Evolutionary conservation across 176 grass and related monocot species (phyloP).

Genomic region (Oryza brachyantha): DNA sequence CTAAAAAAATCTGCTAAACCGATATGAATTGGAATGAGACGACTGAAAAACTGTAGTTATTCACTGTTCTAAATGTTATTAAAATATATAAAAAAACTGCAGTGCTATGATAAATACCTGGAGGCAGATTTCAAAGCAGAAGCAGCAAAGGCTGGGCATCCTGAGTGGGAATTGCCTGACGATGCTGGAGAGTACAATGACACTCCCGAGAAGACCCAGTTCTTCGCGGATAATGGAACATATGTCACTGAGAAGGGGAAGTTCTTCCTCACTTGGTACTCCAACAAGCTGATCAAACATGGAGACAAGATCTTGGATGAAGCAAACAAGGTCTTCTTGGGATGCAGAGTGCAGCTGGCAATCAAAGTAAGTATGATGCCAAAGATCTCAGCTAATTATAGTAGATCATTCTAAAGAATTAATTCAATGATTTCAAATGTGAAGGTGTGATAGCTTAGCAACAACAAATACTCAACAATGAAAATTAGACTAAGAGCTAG

Average conservation of each 20-base stretch:
- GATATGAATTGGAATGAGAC: neutral
- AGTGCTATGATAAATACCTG: slow-evolving; percentile 89
- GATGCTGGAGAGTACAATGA: slow-evolving; percentile 82
- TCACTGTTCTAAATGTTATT: slow-evolving; percentile 20
- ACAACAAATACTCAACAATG: neutral
- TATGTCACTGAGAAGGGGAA: slow-evolving; percentile 59
- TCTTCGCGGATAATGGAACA: slow-evolving; percentile 63
- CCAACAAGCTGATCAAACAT: slow-evolving; percentile 82
- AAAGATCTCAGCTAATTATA: neutral
- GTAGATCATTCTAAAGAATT: neutral
- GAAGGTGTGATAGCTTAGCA: slow-evolving; percentile 6
- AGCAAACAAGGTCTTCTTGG: slow-evolving; percentile 69
- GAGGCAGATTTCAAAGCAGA: slow-evolving; percentile 61
- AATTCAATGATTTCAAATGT: neutral
- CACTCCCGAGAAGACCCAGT: slow-evolving; percentile 58
- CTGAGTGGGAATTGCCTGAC: slow-evolving; percentile 84
- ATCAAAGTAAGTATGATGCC: slow-evolving; percentile 64
- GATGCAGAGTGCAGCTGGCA: slow-evolving; percentile 66
- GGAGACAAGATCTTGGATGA: slow-evolving; percentile 73
- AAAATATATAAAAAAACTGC: slow-evolving; percentile 28
- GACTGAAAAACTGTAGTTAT: neutral
- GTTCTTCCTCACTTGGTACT: slow-evolving; percentile 95
- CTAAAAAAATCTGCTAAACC: slow-evolving; percentile 14
- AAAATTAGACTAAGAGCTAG: neutral
- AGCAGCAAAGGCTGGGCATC: slow-evolving; percentile 53